phyloP scores from a whole-genome alignment of 176 grass and related monocot genomes.

The Zoysia pacifica region DNA sequence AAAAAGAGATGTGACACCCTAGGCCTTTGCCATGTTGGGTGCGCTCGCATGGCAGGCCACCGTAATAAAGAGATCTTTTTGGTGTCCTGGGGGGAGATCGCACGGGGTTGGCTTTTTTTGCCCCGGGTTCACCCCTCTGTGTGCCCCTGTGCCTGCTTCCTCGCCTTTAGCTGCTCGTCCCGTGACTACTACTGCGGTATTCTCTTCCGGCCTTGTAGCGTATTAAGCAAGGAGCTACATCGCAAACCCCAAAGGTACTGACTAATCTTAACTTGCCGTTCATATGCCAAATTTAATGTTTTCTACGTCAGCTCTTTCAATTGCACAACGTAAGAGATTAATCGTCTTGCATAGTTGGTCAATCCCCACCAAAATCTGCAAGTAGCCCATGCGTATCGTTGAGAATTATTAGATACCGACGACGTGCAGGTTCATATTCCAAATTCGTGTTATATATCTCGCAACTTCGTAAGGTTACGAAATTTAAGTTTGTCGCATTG shows the following conservation, averaged over 20 bases:
- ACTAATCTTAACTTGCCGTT: not conserved
- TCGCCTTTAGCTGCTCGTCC: not conserved
- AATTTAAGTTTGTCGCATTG: too few species aligned
- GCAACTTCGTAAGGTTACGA: too few species aligned
- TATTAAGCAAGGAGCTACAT: slow-evolving; percentile 31
- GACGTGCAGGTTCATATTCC: too few species aligned
- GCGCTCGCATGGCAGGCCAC: slow-evolving; percentile 79
- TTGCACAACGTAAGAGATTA: too few species aligned
- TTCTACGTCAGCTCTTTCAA: not conserved
- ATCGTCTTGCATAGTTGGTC: too few species aligned
- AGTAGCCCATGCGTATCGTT: too few species aligned
- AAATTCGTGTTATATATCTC: too few species aligned
- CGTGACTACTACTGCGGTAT: not conserved
- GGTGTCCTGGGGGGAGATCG: slow-evolving; percentile 53
- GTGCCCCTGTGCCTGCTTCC: slow-evolving; percentile 28
- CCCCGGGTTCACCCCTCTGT: slow-evolving; percentile 53
- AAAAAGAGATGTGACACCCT: slow-evolving; percentile 30
- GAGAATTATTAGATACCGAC: too few species aligned
- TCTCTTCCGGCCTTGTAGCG: not conserved
- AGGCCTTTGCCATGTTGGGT: slow-evolving; percentile 80
- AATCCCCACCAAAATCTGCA: too few species aligned
- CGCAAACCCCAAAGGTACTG: not conserved
- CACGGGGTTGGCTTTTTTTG: slow-evolving; percentile 32
- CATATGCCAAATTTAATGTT: not conserved
- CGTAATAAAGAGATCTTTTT: slow-evolving; percentile 53